A percentile compares a stretch with the other conserved stretches of the same genome.
Evolutionary conservation across 768 basidiomycete species (phyloP).

Genomic region (Mycena floridula): DNA sequence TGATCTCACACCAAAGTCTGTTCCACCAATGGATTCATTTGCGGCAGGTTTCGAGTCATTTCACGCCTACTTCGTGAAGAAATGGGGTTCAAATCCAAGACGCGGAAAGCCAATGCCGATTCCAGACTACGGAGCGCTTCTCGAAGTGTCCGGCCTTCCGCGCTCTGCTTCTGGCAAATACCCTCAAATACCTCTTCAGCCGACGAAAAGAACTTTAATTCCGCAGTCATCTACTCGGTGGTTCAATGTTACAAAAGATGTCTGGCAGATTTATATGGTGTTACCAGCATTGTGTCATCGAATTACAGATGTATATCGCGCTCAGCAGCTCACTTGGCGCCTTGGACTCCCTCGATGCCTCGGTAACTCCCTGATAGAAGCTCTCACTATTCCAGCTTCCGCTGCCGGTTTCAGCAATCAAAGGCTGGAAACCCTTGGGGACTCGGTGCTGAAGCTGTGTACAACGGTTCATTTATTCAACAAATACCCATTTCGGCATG

Average conservation of each 20-base stretch:
- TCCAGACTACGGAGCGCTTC: constrained; percentile 51
- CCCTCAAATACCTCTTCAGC: background rate
- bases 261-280: constrained; percentile 47
- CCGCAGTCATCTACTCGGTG: constrained; percentile 46
- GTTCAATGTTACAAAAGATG: constrained; percentile 43
- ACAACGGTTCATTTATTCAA: constrained; percentile 75
- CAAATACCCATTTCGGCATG: constrained; percentile 69
- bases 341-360: constrained; percentile 58
- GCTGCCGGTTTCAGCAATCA: constrained; percentile 71
- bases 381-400: constrained; percentile 68
- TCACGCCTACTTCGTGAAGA: constrained; percentile 49
- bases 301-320: constrained; percentile 61
- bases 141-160: constrained; percentile 45
- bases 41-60: constrained; percentile 47
- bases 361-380: constrained; percentile 58
- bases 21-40: constrained; percentile 42
- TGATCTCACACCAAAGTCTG: constrained; percentile 63
- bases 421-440: constrained; percentile 82
- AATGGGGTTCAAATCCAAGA: constrained; percentile 43
- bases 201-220: constrained; percentile 23
- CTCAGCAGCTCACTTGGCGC: constrained; percentile 38
- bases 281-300: constrained; percentile 66
- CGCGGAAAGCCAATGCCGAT: constrained; percentile 26
- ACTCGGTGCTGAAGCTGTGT: constrained; percentile 73
- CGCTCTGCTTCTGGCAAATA: constrained; percentile 23